phyloP scores from a whole-genome alignment of 805 yeast genomes.

The Monosporozyma aquatica region DNA sequence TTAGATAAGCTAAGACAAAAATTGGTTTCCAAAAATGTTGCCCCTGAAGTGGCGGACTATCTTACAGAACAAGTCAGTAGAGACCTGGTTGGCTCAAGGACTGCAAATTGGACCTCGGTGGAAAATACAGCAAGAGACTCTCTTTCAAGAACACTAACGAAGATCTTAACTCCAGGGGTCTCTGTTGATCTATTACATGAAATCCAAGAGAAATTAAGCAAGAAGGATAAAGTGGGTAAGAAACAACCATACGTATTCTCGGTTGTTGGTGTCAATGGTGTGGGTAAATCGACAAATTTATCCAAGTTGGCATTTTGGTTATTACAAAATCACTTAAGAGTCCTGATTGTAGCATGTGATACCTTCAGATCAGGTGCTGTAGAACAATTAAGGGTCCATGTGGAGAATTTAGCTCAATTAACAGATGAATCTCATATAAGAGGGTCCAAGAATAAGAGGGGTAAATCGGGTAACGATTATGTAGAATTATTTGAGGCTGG shows the following conservation, averaged over 20 bases:
- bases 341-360: slow-evolving; percentile 92
- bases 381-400: slow-evolving; percentile 94
- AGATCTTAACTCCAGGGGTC: slow-evolving; percentile 82
- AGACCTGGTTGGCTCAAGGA: slow-evolving; percentile 62
- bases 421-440: slow-evolving; percentile 39
- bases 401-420: slow-evolving; percentile 64
- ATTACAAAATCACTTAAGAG: slow-evolving; percentile 76
- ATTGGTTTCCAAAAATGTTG: slow-evolving; percentile 76
- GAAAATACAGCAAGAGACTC: slow-evolving; percentile 64
- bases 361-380: slow-evolving; percentile 98
- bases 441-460: slow-evolving; percentile 31
- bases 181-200: slow-evolving; percentile 81
- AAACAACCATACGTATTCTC: slow-evolving; percentile 83
- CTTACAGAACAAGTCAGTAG: slow-evolving; percentile 62
- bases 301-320: slow-evolving; percentile 95
- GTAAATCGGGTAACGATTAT: slow-evolving; percentile 32
- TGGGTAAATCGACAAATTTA: slow-evolving; percentile 91
- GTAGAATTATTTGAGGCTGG: slow-evolving; percentile 87
- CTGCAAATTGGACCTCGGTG: slow-evolving; percentile 65
- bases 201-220: slow-evolving; percentile 41
- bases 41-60: slow-evolving; percentile 76
- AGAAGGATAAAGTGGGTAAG: slow-evolving; percentile 19
- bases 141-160: slow-evolving; percentile 51
- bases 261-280: slow-evolving; percentile 96
- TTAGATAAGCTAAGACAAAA: slow-evolving; percentile 62